These are phyloP conservation scores for Penicillium soppii DNA, from an alignment of 495 filamentous ascomycete genomes.

Conservation along the genomic window DNA sequence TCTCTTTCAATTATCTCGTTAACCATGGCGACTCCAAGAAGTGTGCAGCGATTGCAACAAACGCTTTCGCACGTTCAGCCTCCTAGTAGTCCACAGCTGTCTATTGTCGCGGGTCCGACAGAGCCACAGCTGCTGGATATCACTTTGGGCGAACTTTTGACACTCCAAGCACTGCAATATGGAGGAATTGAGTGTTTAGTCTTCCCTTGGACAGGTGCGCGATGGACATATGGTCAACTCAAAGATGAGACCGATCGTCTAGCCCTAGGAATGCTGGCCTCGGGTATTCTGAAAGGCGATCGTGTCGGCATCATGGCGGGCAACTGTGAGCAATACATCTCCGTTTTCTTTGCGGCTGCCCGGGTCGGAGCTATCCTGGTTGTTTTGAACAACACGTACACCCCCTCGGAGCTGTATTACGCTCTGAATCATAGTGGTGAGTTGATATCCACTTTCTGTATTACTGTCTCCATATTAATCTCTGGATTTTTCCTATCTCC, in stretches of 20 bases:
- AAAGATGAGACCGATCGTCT: constrained; percentile 59
- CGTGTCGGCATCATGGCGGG: constrained; percentile 69
- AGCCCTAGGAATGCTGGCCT: constrained; percentile 56
- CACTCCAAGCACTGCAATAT: constrained; percentile 61
- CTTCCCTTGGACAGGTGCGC: constrained; percentile 63
- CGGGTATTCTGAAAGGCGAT: constrained; percentile 62
- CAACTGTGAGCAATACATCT: constrained; percentile 69
- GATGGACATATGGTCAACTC: constrained; percentile 66
- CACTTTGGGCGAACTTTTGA: constrained; percentile 60
- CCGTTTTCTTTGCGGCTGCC: constrained; percentile 66
- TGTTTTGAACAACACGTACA: constrained; percentile 72
- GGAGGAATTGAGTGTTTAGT: constrained; percentile 59
- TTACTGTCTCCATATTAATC: constrained; percentile 2
- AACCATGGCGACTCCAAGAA: constrained; percentile 28
- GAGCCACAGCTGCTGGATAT: constrained; percentile 59
- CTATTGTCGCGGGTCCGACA: constrained; percentile 58
- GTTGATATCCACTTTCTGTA: constrained; percentile 11
- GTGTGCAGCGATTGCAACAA: constrained; percentile 38
- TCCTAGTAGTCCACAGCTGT: constrained; percentile 26
- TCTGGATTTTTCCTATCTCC: not conserved
- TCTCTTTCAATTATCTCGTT: not conserved
- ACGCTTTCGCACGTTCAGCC: constrained; percentile 38
- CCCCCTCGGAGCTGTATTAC: constrained; percentile 59
- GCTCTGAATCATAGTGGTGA: constrained; percentile 64
- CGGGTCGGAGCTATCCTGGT: constrained; percentile 67